phyloP scores from a whole-genome alignment of 768 basidiomycete species.

The Suillus americanus region DNA sequence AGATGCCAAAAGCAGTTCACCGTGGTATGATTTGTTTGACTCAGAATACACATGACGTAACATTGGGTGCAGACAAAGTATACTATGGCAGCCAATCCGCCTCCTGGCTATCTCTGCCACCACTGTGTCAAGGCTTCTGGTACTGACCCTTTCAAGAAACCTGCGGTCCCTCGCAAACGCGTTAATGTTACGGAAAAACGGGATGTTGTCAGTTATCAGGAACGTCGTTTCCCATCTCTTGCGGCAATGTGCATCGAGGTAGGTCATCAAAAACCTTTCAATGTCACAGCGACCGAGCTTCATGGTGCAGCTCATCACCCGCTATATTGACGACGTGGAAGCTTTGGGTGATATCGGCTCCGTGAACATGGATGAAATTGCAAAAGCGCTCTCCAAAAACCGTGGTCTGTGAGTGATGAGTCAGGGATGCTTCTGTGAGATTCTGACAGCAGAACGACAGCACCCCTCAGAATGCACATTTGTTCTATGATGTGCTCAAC shows the following conservation, averaged over 20 bases:
- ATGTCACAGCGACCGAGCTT: background rate
- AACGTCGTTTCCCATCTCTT: conserved; percentile 65
- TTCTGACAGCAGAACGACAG: conserved; percentile 35
- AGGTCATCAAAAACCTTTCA: background rate
- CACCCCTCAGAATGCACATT: conserved; percentile 71
- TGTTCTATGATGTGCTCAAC: conserved; percentile 83
- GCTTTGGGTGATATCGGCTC: conserved; percentile 85
- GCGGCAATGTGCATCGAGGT: conserved; percentile 83
- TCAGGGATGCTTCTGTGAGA: background rate
- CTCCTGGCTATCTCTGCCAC: conserved; percentile 82
- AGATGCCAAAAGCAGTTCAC: conserved; percentile 84
- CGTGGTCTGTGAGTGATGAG: conserved; percentile 66
- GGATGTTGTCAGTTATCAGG: conserved; percentile 67
- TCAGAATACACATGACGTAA: background rate
- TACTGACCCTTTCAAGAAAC: conserved; percentile 84
- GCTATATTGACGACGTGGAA: conserved; percentile 87
- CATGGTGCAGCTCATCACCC: conserved; percentile 67
- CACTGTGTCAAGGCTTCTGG: conserved; percentile 78
- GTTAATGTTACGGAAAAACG: conserved; percentile 66
- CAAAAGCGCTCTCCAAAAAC: conserved; percentile 79
- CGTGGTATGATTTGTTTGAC: conserved; percentile 51
- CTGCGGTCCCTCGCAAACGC: conserved; percentile 57
- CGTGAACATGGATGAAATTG: conserved; percentile 81
- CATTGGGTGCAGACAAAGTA: conserved; percentile 67
- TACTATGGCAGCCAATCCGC: conserved; percentile 70